These are phyloP conservation scores for Potentilla sterilis DNA, from an alignment of 306 rosid species.

Conservation along the genomic window DNA sequence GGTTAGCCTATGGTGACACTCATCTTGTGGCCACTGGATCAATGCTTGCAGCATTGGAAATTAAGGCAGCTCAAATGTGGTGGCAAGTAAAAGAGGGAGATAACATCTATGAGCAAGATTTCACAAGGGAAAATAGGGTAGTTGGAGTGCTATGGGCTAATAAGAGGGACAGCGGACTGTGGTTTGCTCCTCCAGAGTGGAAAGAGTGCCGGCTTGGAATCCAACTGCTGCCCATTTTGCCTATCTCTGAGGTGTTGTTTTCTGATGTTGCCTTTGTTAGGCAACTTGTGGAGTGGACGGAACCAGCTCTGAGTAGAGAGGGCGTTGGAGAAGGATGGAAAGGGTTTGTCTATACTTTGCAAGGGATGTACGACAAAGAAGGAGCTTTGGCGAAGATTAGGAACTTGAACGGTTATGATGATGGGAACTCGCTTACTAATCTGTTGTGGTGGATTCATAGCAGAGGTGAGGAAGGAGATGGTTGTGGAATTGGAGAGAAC, in stretches of 20 bases:
- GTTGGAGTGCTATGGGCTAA: constrained; percentile 78
- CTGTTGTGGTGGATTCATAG: constrained; percentile 85
- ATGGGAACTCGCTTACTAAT: constrained; percentile 73
- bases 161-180: constrained; percentile 80
- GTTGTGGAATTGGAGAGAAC: constrained; percentile 13
- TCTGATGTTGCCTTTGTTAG: constrained; percentile 51
- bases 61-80: constrained; percentile 68
- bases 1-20: constrained; percentile 68
- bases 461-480: constrained; percentile 39
- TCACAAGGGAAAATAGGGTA: constrained; percentile 50
- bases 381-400: constrained; percentile 48
- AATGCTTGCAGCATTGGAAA: constrained; percentile 61
- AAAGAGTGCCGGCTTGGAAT: constrained; percentile 82
- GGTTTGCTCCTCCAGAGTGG: constrained; percentile 86
- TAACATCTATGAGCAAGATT: constrained; percentile 51
- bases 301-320: constrained; percentile 58
- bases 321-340: constrained; percentile 92
- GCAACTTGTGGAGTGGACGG: constrained; percentile 78
- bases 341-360: constrained; percentile 65
- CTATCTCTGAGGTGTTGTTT: constrained; percentile 64
- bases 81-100: constrained; percentile 69
- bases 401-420: constrained; percentile 60
- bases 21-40: constrained; percentile 57
- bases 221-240: constrained; percentile 65
- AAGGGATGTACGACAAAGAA: constrained; percentile 55